Percentiles rank a stretch among this genome's conserved stretches.
These are phyloP conservation scores for Boechera stricta DNA, from an alignment of 345 rosid genomes.

Conservation along the genomic window DNA sequence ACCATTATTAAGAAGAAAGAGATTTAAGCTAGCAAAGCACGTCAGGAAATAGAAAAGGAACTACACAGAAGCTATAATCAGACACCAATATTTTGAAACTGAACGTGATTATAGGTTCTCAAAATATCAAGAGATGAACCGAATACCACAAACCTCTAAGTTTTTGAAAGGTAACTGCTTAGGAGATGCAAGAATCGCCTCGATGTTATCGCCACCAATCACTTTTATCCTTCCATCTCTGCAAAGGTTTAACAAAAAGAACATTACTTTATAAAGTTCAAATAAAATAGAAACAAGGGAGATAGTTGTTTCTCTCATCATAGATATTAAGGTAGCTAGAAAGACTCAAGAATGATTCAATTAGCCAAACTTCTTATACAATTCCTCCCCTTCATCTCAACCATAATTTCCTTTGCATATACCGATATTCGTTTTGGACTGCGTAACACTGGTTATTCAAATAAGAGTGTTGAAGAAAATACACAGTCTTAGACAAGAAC, in stretches of 20 bases:
- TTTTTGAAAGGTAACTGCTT: slow-evolving; percentile 70
- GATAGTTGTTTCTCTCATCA: slow-evolving; percentile 19
- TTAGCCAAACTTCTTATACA: slow-evolving; percentile 6
- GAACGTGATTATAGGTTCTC: slow-evolving; percentile 4
- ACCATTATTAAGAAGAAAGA: slow-evolving; percentile 24
- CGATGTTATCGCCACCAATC: slow-evolving; percentile 76
- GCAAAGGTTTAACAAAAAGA: slow-evolving; percentile 22
- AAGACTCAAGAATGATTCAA: slow-evolving; percentile 22
- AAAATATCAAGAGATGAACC: slow-evolving; percentile 31
- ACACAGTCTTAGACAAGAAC: slow-evolving; percentile 33
- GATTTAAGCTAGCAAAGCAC: slow-evolving; percentile 16
- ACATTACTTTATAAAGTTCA: background rate
- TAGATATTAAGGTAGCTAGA: background rate
- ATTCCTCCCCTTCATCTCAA: background rate
- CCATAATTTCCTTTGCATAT: slow-evolving; percentile 1
- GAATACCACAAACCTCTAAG: slow-evolving; percentile 65
- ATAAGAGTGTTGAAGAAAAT: background rate
- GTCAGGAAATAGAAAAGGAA: slow-evolving; percentile 18
- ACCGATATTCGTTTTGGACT: slow-evolving; percentile 15
- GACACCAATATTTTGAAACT: slow-evolving; percentile 20
- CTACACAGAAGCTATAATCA: slow-evolving; percentile 16
- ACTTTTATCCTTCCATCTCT: slow-evolving; percentile 96
- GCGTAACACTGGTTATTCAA: slow-evolving; percentile 11
- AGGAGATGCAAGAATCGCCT: slow-evolving; percentile 78
- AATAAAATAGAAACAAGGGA: slow-evolving; percentile 8